Conservation (phyloP, 371 early-diverging fungal genomes). For the Rhizopus microsporus region DNA sequence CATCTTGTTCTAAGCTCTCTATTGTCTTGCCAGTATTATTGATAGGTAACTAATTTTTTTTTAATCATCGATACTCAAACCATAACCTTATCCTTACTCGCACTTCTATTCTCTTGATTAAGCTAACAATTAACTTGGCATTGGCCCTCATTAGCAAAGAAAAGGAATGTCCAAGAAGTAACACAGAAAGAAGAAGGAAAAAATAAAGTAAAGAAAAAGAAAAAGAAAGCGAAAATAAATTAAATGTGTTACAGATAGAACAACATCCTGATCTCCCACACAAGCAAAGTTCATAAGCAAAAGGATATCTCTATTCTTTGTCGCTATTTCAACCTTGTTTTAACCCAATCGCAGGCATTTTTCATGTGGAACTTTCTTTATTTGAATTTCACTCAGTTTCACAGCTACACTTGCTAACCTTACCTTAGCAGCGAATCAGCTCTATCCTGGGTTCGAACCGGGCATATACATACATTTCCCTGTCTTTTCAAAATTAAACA, state of each 20-base stretch:
- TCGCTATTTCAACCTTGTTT: slow-evolving; percentile 2
- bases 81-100: slow-evolving; percentile 31
- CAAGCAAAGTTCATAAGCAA: too few relatives aligned
- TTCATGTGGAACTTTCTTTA: background rate
- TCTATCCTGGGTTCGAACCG: background rate
- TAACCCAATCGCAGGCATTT: background rate
- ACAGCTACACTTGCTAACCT: too few relatives aligned
- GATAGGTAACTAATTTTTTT: slow-evolving; percentile 52
- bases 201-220: background rate
- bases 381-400: background rate
- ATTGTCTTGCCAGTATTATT: slow-evolving; percentile 55
- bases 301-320: background rate
- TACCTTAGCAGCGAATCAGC: too few relatives aligned
- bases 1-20: slow-evolving; percentile 64
- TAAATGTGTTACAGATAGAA: background rate
- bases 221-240: slow-evolving; percentile 8
- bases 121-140: slow-evolving; percentile 49
- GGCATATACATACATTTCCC: background rate
- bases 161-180: background rate
- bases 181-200: background rate
- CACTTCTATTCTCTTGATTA: slow-evolving; percentile 55
- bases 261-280: background rate
- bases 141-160: slow-evolving; percentile 39
- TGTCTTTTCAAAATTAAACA: background rate
- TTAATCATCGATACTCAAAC: background rate